Evolutionary conservation across 208 protist species (phyloP).

Genomic region (Sergeia podlipaevii): DNA sequence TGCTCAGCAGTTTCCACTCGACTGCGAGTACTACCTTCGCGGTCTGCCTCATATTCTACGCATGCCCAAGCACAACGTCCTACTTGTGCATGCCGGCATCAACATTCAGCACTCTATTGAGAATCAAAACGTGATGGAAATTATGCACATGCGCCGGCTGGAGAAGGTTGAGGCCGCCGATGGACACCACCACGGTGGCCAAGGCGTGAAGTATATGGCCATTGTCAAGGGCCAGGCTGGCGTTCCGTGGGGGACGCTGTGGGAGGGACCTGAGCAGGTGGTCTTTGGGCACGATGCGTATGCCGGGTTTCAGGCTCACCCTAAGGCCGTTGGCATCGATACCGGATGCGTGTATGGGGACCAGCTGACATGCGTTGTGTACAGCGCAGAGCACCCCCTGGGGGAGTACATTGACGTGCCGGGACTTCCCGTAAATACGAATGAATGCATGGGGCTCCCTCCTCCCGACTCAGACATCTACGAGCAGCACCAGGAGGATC

Average conservation of each 20-base stretch:
- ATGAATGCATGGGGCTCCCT: slow-evolving; percentile 65
- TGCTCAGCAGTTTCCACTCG: slow-evolving; percentile 54
- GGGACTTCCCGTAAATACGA: slow-evolving; percentile 62
- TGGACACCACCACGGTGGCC: slow-evolving; percentile 4
- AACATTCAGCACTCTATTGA: slow-evolving; percentile 54
- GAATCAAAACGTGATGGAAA: slow-evolving; percentile 69
- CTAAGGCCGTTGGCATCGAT: slow-evolving; percentile 82
- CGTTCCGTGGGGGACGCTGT: slow-evolving; percentile 65
- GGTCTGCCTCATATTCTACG: slow-evolving; percentile 78
- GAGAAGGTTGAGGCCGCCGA: slow-evolving; percentile 27
- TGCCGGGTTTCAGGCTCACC: slow-evolving; percentile 66
- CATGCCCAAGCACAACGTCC: slow-evolving; percentile 74
- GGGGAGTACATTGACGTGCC: slow-evolving; percentile 65
- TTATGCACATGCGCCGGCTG: slow-evolving; percentile 84
- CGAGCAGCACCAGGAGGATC: slow-evolving; percentile 50
- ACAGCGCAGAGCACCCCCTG: slow-evolving; percentile 25
- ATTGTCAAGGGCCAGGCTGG: slow-evolving; percentile 61
- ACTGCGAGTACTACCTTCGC: slow-evolving; percentile 81
- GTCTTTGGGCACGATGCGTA: slow-evolving; percentile 90
- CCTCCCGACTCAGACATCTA: slow-evolving; percentile 65
- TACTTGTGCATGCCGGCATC: slow-evolving; percentile 86
- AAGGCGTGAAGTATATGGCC: slow-evolving; percentile 27
- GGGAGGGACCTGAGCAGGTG: slow-evolving; percentile 75
- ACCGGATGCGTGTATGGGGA: slow-evolving; percentile 89
- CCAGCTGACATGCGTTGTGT: slow-evolving; percentile 76